Conservation (phyloP, 805 yeast genomes). For the Wickerhamiella sergipiensis region DNA sequence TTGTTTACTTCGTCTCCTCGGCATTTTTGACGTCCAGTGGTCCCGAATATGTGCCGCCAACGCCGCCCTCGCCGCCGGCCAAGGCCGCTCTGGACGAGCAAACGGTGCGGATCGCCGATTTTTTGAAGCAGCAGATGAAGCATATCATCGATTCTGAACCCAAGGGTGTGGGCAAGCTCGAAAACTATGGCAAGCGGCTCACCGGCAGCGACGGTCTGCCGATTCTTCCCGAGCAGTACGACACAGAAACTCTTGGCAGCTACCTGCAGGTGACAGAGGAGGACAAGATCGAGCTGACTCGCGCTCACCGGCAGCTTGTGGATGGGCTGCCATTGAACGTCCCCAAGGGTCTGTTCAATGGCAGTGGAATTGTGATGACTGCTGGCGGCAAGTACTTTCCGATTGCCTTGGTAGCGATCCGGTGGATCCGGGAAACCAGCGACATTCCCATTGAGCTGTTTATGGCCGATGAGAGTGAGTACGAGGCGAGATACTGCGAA, state of each 20-base stretch:
- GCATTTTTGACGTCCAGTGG: background rate
- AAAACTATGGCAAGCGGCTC: background rate
- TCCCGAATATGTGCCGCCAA: too few species aligned
- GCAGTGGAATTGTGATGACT: conserved; percentile 50
- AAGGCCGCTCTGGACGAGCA: background rate
- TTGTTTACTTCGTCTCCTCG: background rate
- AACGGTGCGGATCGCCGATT: background rate
- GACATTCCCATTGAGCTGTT: conserved; percentile 73
- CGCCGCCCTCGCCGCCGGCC: too few species aligned
- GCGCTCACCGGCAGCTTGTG: background rate
- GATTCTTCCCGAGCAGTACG: background rate
- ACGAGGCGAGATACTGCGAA: conserved; percentile 59
- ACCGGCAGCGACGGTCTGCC: background rate
- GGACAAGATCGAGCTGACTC: background rate
- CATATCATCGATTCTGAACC: background rate
- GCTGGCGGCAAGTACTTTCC: conserved; percentile 75
- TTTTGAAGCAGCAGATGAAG: background rate
- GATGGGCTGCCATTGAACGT: background rate
- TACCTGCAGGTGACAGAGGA: background rate
- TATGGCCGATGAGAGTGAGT: conserved; percentile 57
- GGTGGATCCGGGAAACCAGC: conserved; percentile 51
- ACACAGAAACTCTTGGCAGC: background rate
- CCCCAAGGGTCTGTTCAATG: conserved; percentile 8
- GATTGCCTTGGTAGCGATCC: conserved; percentile 51
- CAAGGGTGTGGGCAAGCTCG: background rate